Evolutionary conservation across 2,329 filamentous ascomycete species (phyloP).

Genomic region (Botryotinia calthae): DNA sequence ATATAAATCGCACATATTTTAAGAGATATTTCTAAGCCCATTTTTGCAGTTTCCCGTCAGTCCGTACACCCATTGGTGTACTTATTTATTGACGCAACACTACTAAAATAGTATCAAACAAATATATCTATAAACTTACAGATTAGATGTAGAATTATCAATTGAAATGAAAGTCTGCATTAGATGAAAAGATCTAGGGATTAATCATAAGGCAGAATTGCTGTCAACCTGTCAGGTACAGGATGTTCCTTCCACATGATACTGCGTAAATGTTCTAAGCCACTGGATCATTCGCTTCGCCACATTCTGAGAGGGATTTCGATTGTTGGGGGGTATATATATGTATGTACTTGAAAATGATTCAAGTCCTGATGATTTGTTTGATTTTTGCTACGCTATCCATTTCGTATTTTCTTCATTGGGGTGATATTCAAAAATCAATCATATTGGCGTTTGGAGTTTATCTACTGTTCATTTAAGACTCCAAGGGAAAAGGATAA

Average conservation of each 20-base stretch:
- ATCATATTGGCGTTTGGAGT: not conserved
- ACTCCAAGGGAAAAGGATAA: not conserved
- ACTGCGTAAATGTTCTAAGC: not conserved
- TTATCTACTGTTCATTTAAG: not conserved
- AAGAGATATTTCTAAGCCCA: no score
- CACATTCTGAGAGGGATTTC: not conserved
- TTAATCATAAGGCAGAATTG: not conserved
- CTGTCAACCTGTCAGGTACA: not conserved
- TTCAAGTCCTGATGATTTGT: not conserved
- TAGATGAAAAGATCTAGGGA: not conserved
- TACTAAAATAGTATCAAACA: no score
- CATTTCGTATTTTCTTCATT: not conserved
- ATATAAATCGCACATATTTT: no score
- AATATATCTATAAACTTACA: no score
- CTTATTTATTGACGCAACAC: no score
- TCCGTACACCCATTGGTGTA: no score
- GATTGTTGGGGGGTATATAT: not conserved
- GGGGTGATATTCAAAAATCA: not conserved
- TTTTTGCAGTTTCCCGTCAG: no score
- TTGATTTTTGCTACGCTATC: not conserved
- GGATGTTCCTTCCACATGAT: not conserved
- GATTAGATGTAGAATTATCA: not conserved
- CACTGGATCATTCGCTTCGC: not conserved
- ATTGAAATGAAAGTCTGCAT: not conserved
- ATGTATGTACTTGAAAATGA: not conserved